Conservation (phyloP, 306 rosid species). For the Hylodesmum podocarpum region DNA sequence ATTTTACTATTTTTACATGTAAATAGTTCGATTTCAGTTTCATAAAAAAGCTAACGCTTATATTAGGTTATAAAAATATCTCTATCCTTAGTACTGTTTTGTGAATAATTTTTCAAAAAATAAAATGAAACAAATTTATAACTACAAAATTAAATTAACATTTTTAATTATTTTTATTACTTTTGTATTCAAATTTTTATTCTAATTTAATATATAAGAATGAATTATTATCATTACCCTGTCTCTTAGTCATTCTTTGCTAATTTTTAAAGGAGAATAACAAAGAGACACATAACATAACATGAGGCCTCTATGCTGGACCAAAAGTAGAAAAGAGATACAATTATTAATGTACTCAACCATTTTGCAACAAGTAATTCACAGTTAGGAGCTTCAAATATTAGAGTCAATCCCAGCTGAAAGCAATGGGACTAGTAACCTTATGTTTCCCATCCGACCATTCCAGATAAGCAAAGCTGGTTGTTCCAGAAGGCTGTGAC, state of each 20-base stretch:
- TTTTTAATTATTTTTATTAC: too few species aligned
- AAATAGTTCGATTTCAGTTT: too few species aligned
- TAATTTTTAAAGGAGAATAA: neutral
- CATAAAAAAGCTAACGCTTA: too few species aligned
- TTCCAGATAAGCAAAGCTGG: constrained; percentile 62
- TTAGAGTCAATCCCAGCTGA: constrained; percentile 63
- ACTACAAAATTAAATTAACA: too few species aligned
- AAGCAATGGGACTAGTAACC: constrained; percentile 77
- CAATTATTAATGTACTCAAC: constrained; percentile 10
- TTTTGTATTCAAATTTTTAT: too few species aligned
- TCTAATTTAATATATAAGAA: too few species aligned
- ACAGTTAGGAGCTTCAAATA: constrained; percentile 20
- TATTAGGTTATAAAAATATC: too few species aligned
- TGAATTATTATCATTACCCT: constrained; percentile 5
- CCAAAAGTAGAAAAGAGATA: constrained; percentile 9
- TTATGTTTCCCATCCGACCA: constrained; percentile 89
- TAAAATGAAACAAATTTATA: too few species aligned
- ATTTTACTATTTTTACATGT: too few species aligned
- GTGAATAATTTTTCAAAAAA: too few species aligned
- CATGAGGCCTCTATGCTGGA: constrained; percentile 20
- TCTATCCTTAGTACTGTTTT: too few species aligned
- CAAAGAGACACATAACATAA: constrained; percentile 12
- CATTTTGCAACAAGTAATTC: constrained; percentile 16
- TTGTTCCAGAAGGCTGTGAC: constrained; percentile 62
- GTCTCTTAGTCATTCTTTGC: constrained; percentile 25